Evolutionary conservation across 1,139 yeast genomes (phyloP), one percentile per base, ranked within the genome.

Genomic region (Blastobotrys indianensis): DNA sequence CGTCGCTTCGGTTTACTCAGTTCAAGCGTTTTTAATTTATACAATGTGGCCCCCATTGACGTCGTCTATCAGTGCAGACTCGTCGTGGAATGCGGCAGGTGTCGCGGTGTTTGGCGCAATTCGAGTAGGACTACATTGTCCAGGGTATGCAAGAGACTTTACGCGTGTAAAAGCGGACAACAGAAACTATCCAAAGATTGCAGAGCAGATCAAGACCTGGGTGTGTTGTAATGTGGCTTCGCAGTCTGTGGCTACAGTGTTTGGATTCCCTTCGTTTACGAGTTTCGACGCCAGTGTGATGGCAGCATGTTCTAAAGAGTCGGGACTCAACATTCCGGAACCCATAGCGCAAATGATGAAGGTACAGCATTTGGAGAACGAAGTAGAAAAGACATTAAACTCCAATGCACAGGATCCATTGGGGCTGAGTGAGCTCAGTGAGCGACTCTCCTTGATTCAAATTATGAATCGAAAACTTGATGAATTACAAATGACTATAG

Each of bases 21-120:
- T 90, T 1, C 98, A 92, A 63, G 97, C 97, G 0, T 83, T 90
- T 54, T 67, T 92, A 31, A 70, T 92, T 4, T 87, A 85, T 63
- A 82, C 97, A 1, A 80, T 83, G 63, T 92, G 97, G 97, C 97
- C 97, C 0, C 95, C 97, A 2, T 74, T 90, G 41, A 86, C 97
- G 0, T 87, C 97, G 0, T 86, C 97, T 0, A 73, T 92, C 41
- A 85, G 94, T 64, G 96, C 97, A 0, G 97, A 92, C 60, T 84
- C 95, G 3, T 84, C 95, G 3, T 92, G 97, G 94, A 86, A 85
- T 59, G 86, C 97, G 0, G 83, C 87, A 12, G 97, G 97, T 0
- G 81, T 86, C 39, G 97, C 97, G 2, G 73, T 88, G 59, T 85
- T 85, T 61, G 95, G 85, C 62, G 97, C 97, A 0, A 83, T 90